These are phyloP conservation scores for Scedosporium apiospermum DNA, from an alignment of 2,329 filamentous ascomycete species.

Conservation along the genomic window DNA sequence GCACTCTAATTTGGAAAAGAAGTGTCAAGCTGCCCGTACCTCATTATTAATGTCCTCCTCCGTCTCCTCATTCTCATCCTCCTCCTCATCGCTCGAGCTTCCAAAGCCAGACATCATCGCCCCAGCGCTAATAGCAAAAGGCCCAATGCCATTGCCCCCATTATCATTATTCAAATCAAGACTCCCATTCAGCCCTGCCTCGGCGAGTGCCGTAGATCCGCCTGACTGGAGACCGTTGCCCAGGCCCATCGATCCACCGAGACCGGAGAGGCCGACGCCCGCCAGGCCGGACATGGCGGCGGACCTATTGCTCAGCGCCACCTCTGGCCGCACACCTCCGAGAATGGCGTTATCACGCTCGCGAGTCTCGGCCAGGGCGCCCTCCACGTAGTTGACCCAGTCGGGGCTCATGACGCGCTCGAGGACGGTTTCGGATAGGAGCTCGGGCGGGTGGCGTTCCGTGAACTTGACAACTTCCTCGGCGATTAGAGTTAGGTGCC, in stretches of 20 bases:
- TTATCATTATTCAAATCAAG: constrained; percentile 54
- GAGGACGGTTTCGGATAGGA: constrained; percentile 73
- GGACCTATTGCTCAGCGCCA: constrained; percentile 71
- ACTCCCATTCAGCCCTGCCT: constrained; percentile 69
- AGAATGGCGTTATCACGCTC: constrained; percentile 98
- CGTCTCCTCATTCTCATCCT: constrained; percentile 84
- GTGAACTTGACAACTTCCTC: constrained; percentile 99
- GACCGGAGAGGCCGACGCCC: constrained; percentile 37
- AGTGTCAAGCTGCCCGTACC: constrained; percentile 53
- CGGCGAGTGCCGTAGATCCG: constrained; percentile 63
- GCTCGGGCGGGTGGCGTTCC: constrained; percentile 81
- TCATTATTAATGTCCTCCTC: constrained; percentile 64
- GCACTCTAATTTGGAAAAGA: constrained; percentile 34
- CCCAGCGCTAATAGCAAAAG: constrained; percentile 63
- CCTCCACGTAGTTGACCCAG: constrained; percentile 93
- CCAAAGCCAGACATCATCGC: constrained; percentile 84
- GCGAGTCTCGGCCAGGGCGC: constrained; percentile 82
- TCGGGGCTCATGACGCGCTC: constrained; percentile 81
- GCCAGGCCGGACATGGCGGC: constrained; percentile 34
- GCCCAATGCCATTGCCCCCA: constrained; percentile 56
- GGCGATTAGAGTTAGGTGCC: constrained; percentile 89
- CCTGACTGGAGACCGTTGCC: constrained; percentile 17
- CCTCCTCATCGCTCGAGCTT: constrained; percentile 91
- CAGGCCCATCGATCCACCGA: constrained; percentile 19
- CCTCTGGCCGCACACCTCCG: constrained; percentile 85